Evolutionary conservation across 805 yeast genomes (phyloP), one percentile per base, ranked within the genome.

Genomic region (Grigorovia yakushimaensis): DNA sequence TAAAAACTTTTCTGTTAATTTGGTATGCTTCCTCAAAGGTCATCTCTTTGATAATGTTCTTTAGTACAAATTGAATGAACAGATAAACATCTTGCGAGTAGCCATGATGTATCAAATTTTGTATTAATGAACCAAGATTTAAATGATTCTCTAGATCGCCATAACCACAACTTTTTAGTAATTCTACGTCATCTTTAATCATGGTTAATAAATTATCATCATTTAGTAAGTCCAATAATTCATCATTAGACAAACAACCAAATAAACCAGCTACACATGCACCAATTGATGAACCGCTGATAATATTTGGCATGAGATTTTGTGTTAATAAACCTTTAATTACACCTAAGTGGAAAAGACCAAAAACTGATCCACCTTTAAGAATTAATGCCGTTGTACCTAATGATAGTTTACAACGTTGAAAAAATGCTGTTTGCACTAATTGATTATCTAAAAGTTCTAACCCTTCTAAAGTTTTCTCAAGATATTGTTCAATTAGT

Each of bases 301-400:
- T 79, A 2, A 93, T 84, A 39, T 84, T 69, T 0, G 98, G 98
- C 45, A 93, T 69, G 37, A 89, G 67, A 1, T 84, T 82, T 52
- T 83, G 80, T 53, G 76, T 74, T 50, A 82, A 77, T n/a, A 93
- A 70, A 0, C 93, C 91, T 52, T 84, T 83, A 8, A 91, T 85
- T 1, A 89, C 96, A 1, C 98, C 98, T 35, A 93, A 61, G 64
- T 93, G 98, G 57, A 95, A 89, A 51, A 93, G 69, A 0, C 98
- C 98, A 68, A 91, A 93, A 20, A 93, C 68, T 0, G 97, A 84
- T 2, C 98, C 98, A 24, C 98, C 98, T 65, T 93, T 97, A 22
- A 93, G 69, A 37, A 91, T 78, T 48, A 93, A 70, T 0, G 97
- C 97, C 0, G 98, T 88, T 43, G 87, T 78, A 0, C 98, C 98